Evolutionary conservation across 495 filamentous ascomycete genomes (phyloP), one percentile per base, ranked within the genome.

Genomic region (Neurospora sp.): DNA sequence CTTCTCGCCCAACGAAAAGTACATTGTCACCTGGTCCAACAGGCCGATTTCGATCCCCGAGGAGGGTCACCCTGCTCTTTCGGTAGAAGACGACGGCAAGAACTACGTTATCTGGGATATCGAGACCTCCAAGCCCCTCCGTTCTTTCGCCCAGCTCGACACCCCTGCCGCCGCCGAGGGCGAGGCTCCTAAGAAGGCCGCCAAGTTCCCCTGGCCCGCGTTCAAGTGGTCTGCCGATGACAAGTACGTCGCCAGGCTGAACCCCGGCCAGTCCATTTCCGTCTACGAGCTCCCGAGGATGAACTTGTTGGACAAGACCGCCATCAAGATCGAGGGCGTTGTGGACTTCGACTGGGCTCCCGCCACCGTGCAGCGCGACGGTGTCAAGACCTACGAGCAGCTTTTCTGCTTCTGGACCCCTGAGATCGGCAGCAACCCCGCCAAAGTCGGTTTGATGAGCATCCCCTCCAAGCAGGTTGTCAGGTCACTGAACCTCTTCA

Each of bases 71-170:
- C 91, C 94, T 22, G 82, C 92, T 3, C 83, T 99, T 40, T 90
- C 92, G 8, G 82, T 92, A 73, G 96, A 98, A 79, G 96, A 99
- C 79, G 96, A 99, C 76, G 96, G 96, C 74, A 98, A 98, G 88
- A 97, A 97, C 86, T 98, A 98, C 79, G 92, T 99, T 77, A 93
- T 99, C 77, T 99, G 96, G 96, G 96, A 99, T 82, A 89, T 98
- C 70, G 93, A 91, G 74, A 94, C 96, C 7, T 89, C 89, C 72
- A 97, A 96, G 78, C 91, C 94, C 39, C 85, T 99, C 41, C 92
- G 96, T 40, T 97, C 94, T 0, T 99, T 99, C 79, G 89, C 92
- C 37, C 95, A 92, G 71, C 86, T 97, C 76, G 96, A 98, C 72
- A 79, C 89, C 27, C 89, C 91, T 22, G 90, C 90, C 65, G 86